Base-by-base conservation (phyloP, 2,329 filamentous ascomycete genomes). In the Colletotrichum noveboracense region DNA sequence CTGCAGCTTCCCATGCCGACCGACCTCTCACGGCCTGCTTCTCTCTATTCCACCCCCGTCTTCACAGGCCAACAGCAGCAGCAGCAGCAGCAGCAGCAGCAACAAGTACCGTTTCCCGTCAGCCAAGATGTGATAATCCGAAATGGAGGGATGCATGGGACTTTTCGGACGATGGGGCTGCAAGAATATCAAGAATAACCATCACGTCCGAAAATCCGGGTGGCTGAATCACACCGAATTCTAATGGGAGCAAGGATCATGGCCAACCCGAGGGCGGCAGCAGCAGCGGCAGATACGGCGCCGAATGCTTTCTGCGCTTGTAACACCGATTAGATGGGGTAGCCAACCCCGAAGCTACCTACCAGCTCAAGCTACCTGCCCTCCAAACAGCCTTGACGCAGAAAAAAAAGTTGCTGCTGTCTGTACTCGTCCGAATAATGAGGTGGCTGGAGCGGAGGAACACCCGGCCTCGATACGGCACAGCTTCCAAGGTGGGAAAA, bases 391-490 rank as follows among this genome's bases (percentile, higher is more conserved):
- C 32, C n/a, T 32, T 21, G 58, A 21, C 32, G 18, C 58, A 21
- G 32, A 21, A 14, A 14, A 26, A 26, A 30, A 58, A 36, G 34
- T 36, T n/a, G 55, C 16, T 58, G 26, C 24, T 30, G 16, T 26
- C 55, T 30, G 24, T 38, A 48, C 68, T 71, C 38, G 69, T 66
- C 69, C 56, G 56, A 75, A 73, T 76, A 76, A 65, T 60, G 28
- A 36, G 74, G 74, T 76, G 74, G 70, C 58, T 76, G 74, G 73
- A 34, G 8, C n/a, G 28, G 64, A 52, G 43, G 43, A 52, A 52
- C 12, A 21, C 43, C 18, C 32, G 66, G 56, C 73, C 32, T 75
- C 38, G 62, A 71, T 34, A 62, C 58, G 58, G 30, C 58, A 36
- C 58, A 62, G 30, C 6, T 62, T 24, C 43, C 36, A 32, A n/a